These are phyloP conservation scores for Annona squamosa DNA, from an alignment of 164 flowering plant species.

Conservation along the genomic window DNA sequence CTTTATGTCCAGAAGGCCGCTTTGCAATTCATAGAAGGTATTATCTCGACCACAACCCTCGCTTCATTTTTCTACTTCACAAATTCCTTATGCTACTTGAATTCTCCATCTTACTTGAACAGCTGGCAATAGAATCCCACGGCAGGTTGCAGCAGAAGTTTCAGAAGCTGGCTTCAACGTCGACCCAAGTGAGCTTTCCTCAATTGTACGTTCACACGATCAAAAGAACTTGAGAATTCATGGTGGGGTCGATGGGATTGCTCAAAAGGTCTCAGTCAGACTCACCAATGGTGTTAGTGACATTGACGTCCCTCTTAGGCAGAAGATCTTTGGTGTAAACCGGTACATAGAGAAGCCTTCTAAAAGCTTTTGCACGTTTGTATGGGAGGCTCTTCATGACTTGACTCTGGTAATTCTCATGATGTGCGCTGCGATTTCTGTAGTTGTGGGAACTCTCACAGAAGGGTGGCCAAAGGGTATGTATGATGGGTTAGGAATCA, in stretches of 20 bases:
- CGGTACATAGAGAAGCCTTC: conserved; percentile 39
- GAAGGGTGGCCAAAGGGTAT: conserved; percentile 46
- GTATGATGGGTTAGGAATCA: conserved; percentile 46
- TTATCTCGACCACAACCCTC: not conserved
- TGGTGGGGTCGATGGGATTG: conserved; percentile 34
- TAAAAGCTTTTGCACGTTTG: conserved; percentile 33
- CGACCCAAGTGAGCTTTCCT: conserved; percentile 35
- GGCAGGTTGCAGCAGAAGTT: conserved; percentile 25
- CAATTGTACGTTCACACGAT: conserved; percentile 32
- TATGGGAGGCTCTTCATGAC: conserved; percentile 51
- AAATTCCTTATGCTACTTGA: not conserved
- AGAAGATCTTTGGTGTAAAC: conserved; percentile 33
- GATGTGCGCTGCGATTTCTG: conserved; percentile 38
- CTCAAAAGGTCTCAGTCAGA: conserved; percentile 23
- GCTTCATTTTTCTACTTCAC: not conserved
- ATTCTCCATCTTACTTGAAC: conserved; percentile 1
- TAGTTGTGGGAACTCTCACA: conserved; percentile 39
- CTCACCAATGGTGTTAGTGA: conserved; percentile 27
- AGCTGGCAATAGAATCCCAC: conserved; percentile 21
- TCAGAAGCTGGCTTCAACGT: conserved; percentile 30
- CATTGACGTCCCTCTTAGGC: conserved; percentile 23
- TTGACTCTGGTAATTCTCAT: conserved; percentile 44
- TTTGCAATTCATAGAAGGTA: conserved; percentile 41
- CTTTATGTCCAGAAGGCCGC: conserved; percentile 38
- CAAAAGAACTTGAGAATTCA: conserved; percentile 17